Evolutionary conservation across 2,329 filamentous ascomycete species (phyloP), one percentile per base, ranked within the genome.

Genomic region (Cladorrhinum sp.): DNA sequence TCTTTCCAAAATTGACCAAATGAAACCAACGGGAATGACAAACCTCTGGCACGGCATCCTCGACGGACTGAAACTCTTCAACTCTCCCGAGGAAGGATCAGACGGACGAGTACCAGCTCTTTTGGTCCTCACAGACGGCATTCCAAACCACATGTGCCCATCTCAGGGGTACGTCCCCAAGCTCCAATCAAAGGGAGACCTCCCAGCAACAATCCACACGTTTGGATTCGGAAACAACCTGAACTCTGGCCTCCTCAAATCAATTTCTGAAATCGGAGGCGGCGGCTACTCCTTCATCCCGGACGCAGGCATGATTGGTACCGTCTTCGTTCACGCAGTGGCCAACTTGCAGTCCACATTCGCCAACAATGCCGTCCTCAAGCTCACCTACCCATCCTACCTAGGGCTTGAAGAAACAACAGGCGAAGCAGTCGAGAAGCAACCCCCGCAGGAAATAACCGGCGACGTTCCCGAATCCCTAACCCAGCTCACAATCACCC

Each of bases 241-340:
- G 33, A 68, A 71, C 5, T 83, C 84, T 0, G 82, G 80, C 0
- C 72, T 87, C 18, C 74, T 88, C 58, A 84, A 85, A 71, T 83
- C 83, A 1, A 83, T 88, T 52, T 79, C 84, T 1, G 84, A 87
- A 66, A 73, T 82, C 53, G 79, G 82, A 0, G 74, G 78, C 2
- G 85, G 85, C 1, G 84, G 80, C 68, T 88, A 85, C 60, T 75
- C 82, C 8, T 87, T 86, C 64, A 87, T 87, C 18, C 81, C 84
- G 0, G 84, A 87, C 58, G 79, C 82, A 0, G 82, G 83, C 61
- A 86, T 87, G 83, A 82, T 87, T 62, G 82, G 82, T 2, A 87
- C 85, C 2, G 82, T 85, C 2, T 86, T 87, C 62, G 77, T 86
- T 2, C 83, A 87, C 66, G 82, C 85, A 1, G 77, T 86, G 1